A percentile compares a stretch with the other conserved stretches of the same genome.
These are phyloP conservation scores for Mesembryanthemum crystallinum DNA, from an alignment of 148 eudicot species.

Conservation along the genomic window DNA sequence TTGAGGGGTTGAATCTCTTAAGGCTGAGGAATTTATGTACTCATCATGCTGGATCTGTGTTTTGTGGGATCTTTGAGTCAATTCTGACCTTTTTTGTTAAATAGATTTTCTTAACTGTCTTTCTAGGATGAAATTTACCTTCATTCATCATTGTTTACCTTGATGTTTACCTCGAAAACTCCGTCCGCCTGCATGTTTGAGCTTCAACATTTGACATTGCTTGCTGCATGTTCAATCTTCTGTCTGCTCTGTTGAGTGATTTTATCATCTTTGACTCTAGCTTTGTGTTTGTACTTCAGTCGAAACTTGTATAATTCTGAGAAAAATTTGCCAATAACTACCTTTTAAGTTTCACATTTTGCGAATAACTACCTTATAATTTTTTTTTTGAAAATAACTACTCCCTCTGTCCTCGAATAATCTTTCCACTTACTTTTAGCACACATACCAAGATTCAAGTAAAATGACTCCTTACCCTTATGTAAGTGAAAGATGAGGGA, in stretches of 20 bases:
- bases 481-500: no score
- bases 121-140: not conserved
- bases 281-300: not conserved
- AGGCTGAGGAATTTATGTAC: not conserved
- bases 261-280: not conserved
- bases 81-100: not conserved
- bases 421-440: no score
- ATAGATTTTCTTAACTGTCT: not conserved
- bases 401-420: no score
- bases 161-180: not conserved
- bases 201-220: not conserved
- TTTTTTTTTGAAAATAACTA: no score
- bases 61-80: no score
- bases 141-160: no score
- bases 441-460: no score
- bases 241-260: not conserved
- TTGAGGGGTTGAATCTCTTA: not conserved
- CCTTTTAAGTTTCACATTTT: no score
- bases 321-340: no score
- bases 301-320: not conserved
- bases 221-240: constrained; percentile 1
- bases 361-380: no score
- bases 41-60: not conserved
- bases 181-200: not conserved
- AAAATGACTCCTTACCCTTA: no score